A percentile compares a stretch with the other conserved stretches of the same genome.
Evolutionary conservation across 2,329 filamentous ascomycete genomes (phyloP).

Genomic region (Fusarium sp.): DNA sequence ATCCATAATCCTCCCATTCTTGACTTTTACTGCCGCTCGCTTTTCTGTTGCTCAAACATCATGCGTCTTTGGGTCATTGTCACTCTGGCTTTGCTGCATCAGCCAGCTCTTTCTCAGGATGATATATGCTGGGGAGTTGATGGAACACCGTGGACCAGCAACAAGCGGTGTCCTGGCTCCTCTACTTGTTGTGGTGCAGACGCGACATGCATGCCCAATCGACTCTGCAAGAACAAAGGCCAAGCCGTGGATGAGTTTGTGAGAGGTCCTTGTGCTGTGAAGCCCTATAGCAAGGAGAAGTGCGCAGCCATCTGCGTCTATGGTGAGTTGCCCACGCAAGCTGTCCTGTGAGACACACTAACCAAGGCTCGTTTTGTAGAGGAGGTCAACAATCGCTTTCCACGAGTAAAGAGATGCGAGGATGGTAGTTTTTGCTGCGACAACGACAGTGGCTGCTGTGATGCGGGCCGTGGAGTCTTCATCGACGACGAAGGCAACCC

Average conservation of each 20-base stretch:
- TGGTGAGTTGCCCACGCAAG: background rate
- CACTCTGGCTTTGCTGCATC: background rate
- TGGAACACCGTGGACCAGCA: background rate
- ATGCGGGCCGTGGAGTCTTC: conserved; percentile 22
- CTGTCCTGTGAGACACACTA: background rate
- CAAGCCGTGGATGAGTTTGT: conserved; percentile 23
- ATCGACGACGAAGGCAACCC: conserved; percentile 14
- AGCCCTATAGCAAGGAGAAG: conserved; percentile 19
- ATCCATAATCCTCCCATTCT: background rate
- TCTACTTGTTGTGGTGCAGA: conserved; percentile 24
- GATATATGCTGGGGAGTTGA: conserved; percentile 3
- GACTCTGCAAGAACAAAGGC: conserved; percentile 28
- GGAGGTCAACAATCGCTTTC: conserved; percentile 21
- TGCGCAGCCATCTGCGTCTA: conserved; percentile 29
- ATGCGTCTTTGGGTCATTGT: background rate
- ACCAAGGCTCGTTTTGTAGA: background rate
- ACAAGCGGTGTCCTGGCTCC: conserved; percentile 20
- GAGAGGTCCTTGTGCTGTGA: conserved; percentile 31
- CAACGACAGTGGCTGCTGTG: conserved; percentile 29
- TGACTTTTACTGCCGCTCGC: background rate
- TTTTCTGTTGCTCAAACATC: background rate
- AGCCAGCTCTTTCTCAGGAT: background rate
- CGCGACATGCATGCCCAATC: conserved; percentile 29
- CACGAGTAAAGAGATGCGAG: conserved; percentile 23
- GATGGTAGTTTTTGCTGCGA: conserved; percentile 40